Conservation (phyloP, 2,329 filamentous ascomycete genomes). For the Penicillium sumatraense region DNA sequence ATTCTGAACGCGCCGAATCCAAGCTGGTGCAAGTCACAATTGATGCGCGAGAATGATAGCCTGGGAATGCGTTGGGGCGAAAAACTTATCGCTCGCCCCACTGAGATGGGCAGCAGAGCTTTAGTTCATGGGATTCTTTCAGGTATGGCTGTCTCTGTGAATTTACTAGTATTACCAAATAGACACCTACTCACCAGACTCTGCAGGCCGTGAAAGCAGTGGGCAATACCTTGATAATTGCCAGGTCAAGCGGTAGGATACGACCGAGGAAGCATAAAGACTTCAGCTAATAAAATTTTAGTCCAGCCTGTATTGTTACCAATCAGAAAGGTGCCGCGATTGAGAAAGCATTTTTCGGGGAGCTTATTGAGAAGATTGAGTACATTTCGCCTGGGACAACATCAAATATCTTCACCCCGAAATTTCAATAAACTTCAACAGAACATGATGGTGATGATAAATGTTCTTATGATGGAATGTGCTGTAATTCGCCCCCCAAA, state of each 20-base stretch:
- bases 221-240: conserved; percentile 27
- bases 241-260: conserved; percentile 20
- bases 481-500: no score
- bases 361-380: conserved; percentile 19
- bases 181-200: no score
- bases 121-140: conserved; percentile 24
- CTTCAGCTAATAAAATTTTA: conserved; percentile 9
- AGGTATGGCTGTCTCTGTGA: no score
- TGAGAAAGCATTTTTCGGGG: conserved; percentile 19
- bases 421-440: no score
- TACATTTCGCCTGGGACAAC: conserved; percentile 13
- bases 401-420: no score
- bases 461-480: no score
- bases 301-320: conserved; percentile 15
- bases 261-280: no score
- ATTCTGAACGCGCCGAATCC: conserved; percentile 49
- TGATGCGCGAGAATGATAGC: conserved; percentile 18
- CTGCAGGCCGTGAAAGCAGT: conserved; percentile 16
- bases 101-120: conserved; percentile 23
- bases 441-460: no score
- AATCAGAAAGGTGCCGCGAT: conserved; percentile 9
- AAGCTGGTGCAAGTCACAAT: conserved; percentile 46
- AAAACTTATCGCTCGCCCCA: conserved; percentile 21
- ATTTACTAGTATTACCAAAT: no score
- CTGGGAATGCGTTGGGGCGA: conserved; percentile 18